A percentile compares a stretch with the other conserved stretches of the same genome.
Evolutionary conservation across 139 green algal genomes (phyloP).

Genomic region (Closterium sp.): DNA sequence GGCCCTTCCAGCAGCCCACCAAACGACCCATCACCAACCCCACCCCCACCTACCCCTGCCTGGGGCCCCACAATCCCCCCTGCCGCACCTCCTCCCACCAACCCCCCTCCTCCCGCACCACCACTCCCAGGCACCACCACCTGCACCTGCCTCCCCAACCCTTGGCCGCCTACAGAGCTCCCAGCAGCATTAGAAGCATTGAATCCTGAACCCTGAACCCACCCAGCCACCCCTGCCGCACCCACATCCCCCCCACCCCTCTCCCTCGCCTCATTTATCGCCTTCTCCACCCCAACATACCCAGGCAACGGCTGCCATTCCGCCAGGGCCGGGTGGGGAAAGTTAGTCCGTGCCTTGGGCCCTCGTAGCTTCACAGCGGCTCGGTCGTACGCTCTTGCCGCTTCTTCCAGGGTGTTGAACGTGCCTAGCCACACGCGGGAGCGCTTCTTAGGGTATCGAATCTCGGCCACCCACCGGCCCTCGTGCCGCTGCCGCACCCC

Average conservation of each 20-base stretch:
- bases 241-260: constrained; percentile 5
- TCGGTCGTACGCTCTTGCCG: constrained; percentile 41
- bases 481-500: constrained; percentile 24
- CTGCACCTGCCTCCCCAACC: background rate
- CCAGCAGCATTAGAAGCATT: background rate
- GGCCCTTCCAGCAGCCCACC: background rate
- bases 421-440: constrained; percentile 20
- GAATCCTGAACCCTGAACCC: background rate
- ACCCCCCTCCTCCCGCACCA: background rate
- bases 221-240: constrained; percentile 17
- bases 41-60: background rate
- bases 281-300: constrained; percentile 3
- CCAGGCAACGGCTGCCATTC: background rate
- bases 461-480: constrained; percentile 37
- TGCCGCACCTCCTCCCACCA: background rate
- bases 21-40: background rate
- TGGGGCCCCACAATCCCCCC: background rate
- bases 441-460: background rate
- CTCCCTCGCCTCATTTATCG: background rate
- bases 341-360: constrained; percentile 68
- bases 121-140: background rate
- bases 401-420: constrained; percentile 34
- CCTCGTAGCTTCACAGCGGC: constrained; percentile 62
- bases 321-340: constrained; percentile 31
- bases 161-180: background rate